Evolutionary conservation across 371 early-diverging fungal species (phyloP), one percentile per base, ranked within the genome.

Genomic region (Rhizopus microsporus): DNA sequence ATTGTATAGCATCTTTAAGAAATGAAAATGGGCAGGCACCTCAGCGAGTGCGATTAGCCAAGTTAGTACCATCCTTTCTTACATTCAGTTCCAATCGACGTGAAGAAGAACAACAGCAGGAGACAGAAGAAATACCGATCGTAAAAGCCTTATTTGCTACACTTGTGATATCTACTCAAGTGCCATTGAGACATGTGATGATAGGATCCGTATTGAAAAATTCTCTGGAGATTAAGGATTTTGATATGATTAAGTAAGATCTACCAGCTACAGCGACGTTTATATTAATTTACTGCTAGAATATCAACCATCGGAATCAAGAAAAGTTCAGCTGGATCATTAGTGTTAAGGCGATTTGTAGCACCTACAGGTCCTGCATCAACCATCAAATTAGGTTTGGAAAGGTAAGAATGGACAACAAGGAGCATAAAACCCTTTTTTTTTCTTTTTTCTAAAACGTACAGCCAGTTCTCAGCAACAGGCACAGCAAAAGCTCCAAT

Each of bases 361-460:
- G 40, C 63, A 4, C 52, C 58, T 7, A 16, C 56, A 1, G 49
- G 29, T 5, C 32, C 67, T 7, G 45, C 54, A 3, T 60, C 52
- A 35, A 50, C 42, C 6, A 60, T 80, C 15, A 72, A 75, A 34
- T 54, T 80, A n/a, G 80, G 75, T n/a, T 51, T 77, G 33, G 74
- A 75, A 40, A 57, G 37, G 72, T 68, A 60, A 59, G 52, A 0
- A 30, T 29, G 8, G 1, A 10, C 7, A 13, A 23, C 47, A 31
- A 7, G 6, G 9, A 13, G 8, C 31, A 6, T 30, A 10, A 15
- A 23, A 23, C 7, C 29, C 9, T 29, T 5, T 9, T 49, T 31
- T 45, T 5, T 33, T 49, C 33, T 33, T 33, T 32, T 49, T 35
- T 31, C 29, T 34, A 6, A 34, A 23, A 23, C 23, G 23, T 23